Conservation (phyloP, 176 grass and related monocot genomes). For the Leersia perrieri region DNA sequence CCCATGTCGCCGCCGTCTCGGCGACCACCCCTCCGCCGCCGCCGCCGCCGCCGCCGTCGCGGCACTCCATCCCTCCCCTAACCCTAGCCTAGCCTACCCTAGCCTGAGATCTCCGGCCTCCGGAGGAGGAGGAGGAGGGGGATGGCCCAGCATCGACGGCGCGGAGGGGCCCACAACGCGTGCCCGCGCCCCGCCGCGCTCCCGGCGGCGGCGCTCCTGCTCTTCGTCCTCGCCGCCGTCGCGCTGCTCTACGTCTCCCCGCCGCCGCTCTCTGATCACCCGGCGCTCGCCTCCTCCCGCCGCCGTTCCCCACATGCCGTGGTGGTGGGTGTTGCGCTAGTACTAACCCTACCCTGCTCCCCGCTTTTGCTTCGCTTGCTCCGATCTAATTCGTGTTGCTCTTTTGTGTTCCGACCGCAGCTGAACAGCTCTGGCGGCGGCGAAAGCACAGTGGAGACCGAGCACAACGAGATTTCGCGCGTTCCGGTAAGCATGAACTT, state of each 20-base stretch:
- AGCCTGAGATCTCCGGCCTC: constrained; percentile 15
- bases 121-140: no score
- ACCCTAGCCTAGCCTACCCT: neutral
- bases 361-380: neutral
- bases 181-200: constrained; percentile 44
- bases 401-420: constrained; percentile 18
- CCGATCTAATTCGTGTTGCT: constrained; percentile 11
- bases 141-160: constrained; percentile 64
- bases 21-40: constrained; percentile 1
- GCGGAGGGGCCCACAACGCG: constrained; percentile 34
- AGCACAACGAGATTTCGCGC: constrained; percentile 30
- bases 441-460: neutral
- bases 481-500: constrained; percentile 47
- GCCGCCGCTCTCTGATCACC: constrained; percentile 65
- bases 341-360: neutral
- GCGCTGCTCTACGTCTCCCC: constrained; percentile 60
- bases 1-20: constrained; percentile 22
- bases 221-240: constrained; percentile 60
- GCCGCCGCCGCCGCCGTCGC: constrained; percentile 24
- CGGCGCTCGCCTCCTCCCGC: constrained; percentile 38
- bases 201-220: constrained; percentile 45
- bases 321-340: constrained; percentile 48
- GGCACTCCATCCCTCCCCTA: neutral
- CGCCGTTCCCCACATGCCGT: constrained; percentile 15
- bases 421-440: constrained; percentile 36